A percentile compares a stretch with the other conserved stretches of the same genome.
Evolutionary conservation across 176 grass and related monocot species (phyloP).

Genomic region (maize (Zea mays)): DNA sequence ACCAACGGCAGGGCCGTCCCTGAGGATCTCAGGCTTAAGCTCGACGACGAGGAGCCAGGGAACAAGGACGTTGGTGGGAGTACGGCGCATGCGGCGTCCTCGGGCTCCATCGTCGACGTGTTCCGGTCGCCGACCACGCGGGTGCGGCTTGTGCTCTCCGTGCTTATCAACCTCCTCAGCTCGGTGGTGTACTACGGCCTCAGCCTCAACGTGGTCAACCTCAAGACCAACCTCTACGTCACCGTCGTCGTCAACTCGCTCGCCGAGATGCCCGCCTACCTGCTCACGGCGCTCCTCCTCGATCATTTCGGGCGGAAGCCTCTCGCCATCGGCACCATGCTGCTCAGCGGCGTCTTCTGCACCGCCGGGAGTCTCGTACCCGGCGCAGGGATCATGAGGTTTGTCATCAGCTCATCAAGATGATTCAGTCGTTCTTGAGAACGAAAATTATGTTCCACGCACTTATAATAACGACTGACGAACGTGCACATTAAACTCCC

Average conservation of each 20-base stretch:
- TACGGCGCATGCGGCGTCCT: not conserved
- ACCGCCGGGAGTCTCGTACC: constrained; percentile 42
- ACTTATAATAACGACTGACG: too few relatives aligned
- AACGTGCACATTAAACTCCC: too few relatives aligned
- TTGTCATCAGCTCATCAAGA: too few relatives aligned
- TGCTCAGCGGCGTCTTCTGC: constrained; percentile 70
- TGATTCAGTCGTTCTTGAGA: too few relatives aligned
- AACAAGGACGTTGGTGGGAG: too few relatives aligned
- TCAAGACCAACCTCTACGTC: constrained; percentile 81
- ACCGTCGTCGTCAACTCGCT: constrained; percentile 67
- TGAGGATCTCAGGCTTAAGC: constrained; percentile 38
- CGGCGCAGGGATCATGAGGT: constrained; percentile 35
- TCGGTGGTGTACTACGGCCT: constrained; percentile 82
- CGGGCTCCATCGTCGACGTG: constrained; percentile 72
- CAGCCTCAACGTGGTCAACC: constrained; percentile 89
- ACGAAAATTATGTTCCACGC: too few relatives aligned
- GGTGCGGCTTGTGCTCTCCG: constrained; percentile 49
- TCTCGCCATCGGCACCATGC: constrained; percentile 61
- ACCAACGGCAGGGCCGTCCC: constrained; percentile 56
- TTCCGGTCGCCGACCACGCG: constrained; percentile 57
- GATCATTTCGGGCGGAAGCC: constrained; percentile 58
- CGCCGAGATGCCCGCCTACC: constrained; percentile 67
- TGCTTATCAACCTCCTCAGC: constrained; percentile 57
- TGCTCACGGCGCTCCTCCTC: constrained; percentile 59
- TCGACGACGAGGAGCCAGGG: constrained; percentile 55